Evolutionary conservation across 2,329 filamentous ascomycete species (phyloP).

Genomic region (Epichloe coenophiala): DNA sequence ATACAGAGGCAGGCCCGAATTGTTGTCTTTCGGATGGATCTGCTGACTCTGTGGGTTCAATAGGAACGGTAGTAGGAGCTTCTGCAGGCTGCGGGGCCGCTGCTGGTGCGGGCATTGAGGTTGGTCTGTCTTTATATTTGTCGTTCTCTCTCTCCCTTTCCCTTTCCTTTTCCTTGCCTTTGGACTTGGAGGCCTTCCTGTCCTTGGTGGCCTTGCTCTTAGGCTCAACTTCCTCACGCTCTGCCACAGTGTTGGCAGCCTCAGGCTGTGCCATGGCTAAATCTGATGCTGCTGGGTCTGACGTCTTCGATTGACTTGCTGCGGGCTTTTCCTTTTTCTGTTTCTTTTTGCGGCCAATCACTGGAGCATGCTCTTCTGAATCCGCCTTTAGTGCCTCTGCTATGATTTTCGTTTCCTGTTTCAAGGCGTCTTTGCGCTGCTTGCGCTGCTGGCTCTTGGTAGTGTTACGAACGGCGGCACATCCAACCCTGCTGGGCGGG

Average conservation of each 20-base stretch:
- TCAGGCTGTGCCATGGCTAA: background rate
- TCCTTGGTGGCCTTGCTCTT: conserved; percentile 17
- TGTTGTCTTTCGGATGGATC: conserved; percentile 17
- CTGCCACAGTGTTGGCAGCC: background rate
- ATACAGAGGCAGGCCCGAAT: conserved; percentile 20
- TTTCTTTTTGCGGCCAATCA: conserved; percentile 77
- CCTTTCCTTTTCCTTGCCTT: conserved; percentile 12
- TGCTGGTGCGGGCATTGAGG: conserved; percentile 3
- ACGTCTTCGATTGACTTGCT: conserved; percentile 4
- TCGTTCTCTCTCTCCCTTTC: conserved; percentile 5
- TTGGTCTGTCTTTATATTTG: conserved; percentile 4
- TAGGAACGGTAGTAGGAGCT: conserved; percentile 9
- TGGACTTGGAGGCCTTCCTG: conserved; percentile 19
- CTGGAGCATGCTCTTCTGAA: conserved; percentile 50
- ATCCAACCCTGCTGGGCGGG: conserved; percentile 53
- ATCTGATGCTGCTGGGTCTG: background rate
- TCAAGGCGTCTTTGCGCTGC: conserved; percentile 53
- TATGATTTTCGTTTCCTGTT: conserved; percentile 46
- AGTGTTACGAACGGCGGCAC: conserved; percentile 52
- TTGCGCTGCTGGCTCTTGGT: conserved; percentile 74
- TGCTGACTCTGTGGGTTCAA: conserved; percentile 7
- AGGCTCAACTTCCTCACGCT: conserved; percentile 8
- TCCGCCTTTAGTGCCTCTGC: conserved; percentile 37
- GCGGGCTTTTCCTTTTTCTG: conserved; percentile 57
- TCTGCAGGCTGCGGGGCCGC: conserved; percentile 4